These are phyloP conservation scores for Lipomyces lipofer DNA, from an alignment of 805 yeast species.

Conservation along the genomic window DNA sequence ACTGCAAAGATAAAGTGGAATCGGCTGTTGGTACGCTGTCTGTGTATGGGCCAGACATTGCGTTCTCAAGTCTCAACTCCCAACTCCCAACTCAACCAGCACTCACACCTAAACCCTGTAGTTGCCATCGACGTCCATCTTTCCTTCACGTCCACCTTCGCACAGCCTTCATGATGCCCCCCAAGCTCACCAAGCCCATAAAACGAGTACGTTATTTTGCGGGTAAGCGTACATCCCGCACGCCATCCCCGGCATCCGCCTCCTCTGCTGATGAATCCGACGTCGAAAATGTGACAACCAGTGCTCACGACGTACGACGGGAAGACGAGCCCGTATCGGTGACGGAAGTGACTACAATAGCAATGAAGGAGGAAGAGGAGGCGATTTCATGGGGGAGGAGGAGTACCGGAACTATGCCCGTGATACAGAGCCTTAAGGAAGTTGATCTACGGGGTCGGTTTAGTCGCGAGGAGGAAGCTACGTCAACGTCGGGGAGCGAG, in stretches of 20 bases:
- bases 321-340: not conserved
- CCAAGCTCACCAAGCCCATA: constrained; percentile 7
- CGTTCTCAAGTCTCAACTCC: too few species aligned
- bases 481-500: not conserved
- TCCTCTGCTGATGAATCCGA: not conserved
- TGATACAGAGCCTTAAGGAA: constrained; percentile 3
- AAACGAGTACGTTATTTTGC: constrained; percentile 18
- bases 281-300: not conserved
- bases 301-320: not conserved
- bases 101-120: too few species aligned
- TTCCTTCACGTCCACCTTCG: too few species aligned
- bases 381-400: not conserved
- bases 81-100: too few species aligned
- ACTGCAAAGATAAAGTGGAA: too few species aligned
- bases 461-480: not conserved
- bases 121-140: too few species aligned
- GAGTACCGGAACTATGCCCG: not conserved
- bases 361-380: not conserved
- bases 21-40: too few species aligned
- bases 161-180: constrained; percentile 17
- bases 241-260: constrained; percentile 20
- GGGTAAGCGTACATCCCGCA: constrained; percentile 24
- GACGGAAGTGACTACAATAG: not conserved
- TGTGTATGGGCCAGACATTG: too few species aligned
- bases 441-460: constrained; percentile 6